Evolutionary conservation across 2,329 filamentous ascomycete genomes (phyloP).

Genomic region (Penicillium brevicompactum): DNA sequence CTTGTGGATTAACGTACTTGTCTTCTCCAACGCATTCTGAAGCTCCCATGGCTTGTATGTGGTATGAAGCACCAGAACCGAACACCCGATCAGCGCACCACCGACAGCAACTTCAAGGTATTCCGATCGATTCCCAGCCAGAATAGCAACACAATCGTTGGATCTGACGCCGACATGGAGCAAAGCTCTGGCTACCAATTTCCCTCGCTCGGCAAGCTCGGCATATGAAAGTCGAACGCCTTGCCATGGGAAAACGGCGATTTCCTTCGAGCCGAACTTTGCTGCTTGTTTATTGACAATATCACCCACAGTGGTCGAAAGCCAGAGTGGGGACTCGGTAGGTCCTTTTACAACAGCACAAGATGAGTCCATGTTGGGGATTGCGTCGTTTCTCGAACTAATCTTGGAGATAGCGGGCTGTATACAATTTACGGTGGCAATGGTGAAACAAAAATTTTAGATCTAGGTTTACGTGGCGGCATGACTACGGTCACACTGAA

Average conservation of each 20-base stretch:
- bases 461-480: too few species aligned
- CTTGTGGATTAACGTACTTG: conserved; percentile 19
- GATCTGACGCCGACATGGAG: conserved; percentile 64
- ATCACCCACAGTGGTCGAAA: conserved; percentile 15
- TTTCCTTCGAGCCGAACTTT: conserved; percentile 6
- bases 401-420: not conserved
- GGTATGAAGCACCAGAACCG: conserved; percentile 36
- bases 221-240: conserved; percentile 20
- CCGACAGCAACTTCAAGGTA: conserved; percentile 62
- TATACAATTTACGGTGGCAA: not conserved
- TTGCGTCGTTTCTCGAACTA: not conserved
- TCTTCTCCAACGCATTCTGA: conserved; percentile 17
- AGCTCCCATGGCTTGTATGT: conserved; percentile 32
- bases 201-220: conserved; percentile 21
- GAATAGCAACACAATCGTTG: conserved; percentile 70
- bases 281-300: conserved; percentile 26
- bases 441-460: not conserved
- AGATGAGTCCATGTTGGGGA: not conserved
- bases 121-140: conserved; percentile 60
- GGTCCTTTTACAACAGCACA: conserved; percentile 22
- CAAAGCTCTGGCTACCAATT: conserved; percentile 57
- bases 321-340: conserved; percentile 20
- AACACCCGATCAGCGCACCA: conserved; percentile 36
- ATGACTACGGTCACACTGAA: too few species aligned
- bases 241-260: conserved; percentile 26